Base-by-base conservation (phyloP, 1,284 basidiomycete species). In the Gomphus bonarii region DNA sequence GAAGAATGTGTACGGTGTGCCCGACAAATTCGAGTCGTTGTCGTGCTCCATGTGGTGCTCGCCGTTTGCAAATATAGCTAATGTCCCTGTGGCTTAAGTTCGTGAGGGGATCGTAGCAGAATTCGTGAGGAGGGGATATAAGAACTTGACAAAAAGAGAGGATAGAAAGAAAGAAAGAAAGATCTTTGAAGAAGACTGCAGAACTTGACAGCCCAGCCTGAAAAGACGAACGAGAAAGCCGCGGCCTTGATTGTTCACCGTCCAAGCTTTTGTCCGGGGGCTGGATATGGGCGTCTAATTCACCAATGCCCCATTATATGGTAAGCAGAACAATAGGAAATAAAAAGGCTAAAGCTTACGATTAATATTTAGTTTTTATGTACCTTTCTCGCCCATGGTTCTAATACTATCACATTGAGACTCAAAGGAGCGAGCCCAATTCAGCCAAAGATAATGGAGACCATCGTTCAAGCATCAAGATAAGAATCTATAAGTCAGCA, bases 1-100 rank as follows among this genome's bases (percentile, higher is more conserved):
- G 72, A 69, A 72, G 70, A 69, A 67, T 69, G 68, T 66, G 66
- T 73, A 66, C 69, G 68, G 65, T 73, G 73, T 11, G 16, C 55
- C 31, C 16, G 64, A 69, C 55, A 62, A 63, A 63, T 73, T 70
- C 65, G 68, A 72, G 62, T 66, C 64, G 62, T 67, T 65, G 61
- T 70, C 66, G 61, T 64, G 60, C 42, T 71, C 68, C 60, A 74
- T 73, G 58, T 72, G 65, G 74, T 67, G 67, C 66, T 63, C 65
- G 64, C 44, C 58, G 69, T 68, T 4, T 10, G 52, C 11, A 54
- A 38, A 42, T 38, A 51, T 12, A 31, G 31, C 22, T 28, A 59
- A 40, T 42, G 14, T 50, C 48, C 28, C 48, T 50, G 54, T 48
- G 33, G 54, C 42, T 33, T 11, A 54, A 61, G 55, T 54, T 60